Conservation (phyloP, 108 stramenopile species). For the Skeletonema marinoi region DNA sequence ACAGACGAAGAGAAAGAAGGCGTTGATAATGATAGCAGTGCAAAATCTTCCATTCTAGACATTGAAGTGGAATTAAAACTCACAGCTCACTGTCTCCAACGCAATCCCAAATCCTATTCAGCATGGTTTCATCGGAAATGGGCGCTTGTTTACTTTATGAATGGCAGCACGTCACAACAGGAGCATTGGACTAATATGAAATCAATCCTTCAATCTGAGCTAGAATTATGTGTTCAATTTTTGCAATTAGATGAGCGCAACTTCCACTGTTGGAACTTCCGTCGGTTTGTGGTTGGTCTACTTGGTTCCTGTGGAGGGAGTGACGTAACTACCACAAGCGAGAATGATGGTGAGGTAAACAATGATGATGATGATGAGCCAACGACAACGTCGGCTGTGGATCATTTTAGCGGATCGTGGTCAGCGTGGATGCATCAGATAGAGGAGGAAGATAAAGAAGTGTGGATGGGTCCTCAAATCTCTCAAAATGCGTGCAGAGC, state of each 20-base stretch:
- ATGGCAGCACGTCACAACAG: background rate
- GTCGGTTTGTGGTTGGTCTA: constrained; percentile 73
- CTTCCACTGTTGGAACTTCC: constrained; percentile 99
- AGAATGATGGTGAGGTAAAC: constrained; percentile 3
- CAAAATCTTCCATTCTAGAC: background rate
- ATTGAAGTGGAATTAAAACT: constrained; percentile 61
- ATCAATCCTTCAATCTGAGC: constrained; percentile 58
- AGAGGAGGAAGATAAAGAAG: background rate
- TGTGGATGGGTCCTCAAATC: constrained; percentile 65
- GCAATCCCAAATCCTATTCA: constrained; percentile 96
- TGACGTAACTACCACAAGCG: constrained; percentile 7
- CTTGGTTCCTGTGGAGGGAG: constrained; percentile 36
- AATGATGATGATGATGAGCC: background rate
- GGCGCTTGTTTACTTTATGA: constrained; percentile 62
- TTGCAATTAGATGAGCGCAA: constrained; percentile 93
- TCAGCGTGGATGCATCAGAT: constrained; percentile 17
- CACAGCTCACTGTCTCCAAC: constrained; percentile 77
- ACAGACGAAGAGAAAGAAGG: background rate
- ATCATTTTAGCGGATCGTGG: constrained; percentile 35
- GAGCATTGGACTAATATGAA: constrained; percentile 6
- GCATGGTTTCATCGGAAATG: constrained; percentile 99
- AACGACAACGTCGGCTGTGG: background rate
- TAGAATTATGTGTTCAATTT: constrained; percentile 83
- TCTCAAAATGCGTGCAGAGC: constrained; percentile 12
- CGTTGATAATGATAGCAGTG: background rate